A percentile compares a stretch with the other conserved stretches of the same genome.
These are phyloP conservation scores for Cladophialophora exuberans DNA, from an alignment of 2,329 filamentous ascomycete species.

Conservation along the genomic window DNA sequence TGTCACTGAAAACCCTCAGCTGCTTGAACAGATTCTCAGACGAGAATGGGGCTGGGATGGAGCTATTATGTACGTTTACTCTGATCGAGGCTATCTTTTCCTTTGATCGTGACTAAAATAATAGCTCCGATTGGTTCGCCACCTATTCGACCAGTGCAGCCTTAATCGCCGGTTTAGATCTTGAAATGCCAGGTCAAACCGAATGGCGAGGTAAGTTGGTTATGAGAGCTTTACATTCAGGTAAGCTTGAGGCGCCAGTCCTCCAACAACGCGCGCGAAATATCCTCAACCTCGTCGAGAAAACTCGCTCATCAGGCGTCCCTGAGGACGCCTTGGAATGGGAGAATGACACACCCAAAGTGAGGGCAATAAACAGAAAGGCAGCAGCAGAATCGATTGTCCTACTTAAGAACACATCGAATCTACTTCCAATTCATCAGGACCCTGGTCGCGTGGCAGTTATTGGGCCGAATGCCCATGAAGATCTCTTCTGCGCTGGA, in stretches of 20 bases:
- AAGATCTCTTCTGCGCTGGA: conserved; percentile 58
- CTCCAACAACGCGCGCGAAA: conserved; percentile 39
- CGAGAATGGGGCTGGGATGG: conserved; percentile 51
- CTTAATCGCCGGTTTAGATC: conserved; percentile 35
- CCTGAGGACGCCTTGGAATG: not conserved
- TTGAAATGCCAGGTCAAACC: conserved; percentile 36
- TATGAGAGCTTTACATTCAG: conserved; percentile 35
- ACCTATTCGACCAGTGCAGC: conserved; percentile 32
- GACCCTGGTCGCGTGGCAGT: conserved; percentile 37
- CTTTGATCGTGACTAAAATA: not conserved
- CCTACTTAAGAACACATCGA: conserved; percentile 71
- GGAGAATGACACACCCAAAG: conserved; percentile 48
- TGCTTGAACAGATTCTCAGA: conserved; percentile 46
- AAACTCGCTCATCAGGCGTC: conserved; percentile 20
- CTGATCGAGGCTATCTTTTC: not conserved
- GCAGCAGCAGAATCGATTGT: conserved; percentile 72
- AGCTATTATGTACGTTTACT: conserved; percentile 46
- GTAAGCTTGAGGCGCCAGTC: conserved; percentile 35
- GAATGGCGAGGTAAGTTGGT: conserved; percentile 40
- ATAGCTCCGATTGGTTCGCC: conserved; percentile 41
- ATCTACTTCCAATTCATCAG: conserved; percentile 62
- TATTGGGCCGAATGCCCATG: conserved; percentile 57
- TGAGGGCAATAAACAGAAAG: conserved; percentile 66
- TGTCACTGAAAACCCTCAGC: conserved; percentile 40
- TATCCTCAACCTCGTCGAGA: conserved; percentile 39